Conservation (phyloP, 768 basidiomycete genomes). For the Rhizopogon vinicolor region DNA sequence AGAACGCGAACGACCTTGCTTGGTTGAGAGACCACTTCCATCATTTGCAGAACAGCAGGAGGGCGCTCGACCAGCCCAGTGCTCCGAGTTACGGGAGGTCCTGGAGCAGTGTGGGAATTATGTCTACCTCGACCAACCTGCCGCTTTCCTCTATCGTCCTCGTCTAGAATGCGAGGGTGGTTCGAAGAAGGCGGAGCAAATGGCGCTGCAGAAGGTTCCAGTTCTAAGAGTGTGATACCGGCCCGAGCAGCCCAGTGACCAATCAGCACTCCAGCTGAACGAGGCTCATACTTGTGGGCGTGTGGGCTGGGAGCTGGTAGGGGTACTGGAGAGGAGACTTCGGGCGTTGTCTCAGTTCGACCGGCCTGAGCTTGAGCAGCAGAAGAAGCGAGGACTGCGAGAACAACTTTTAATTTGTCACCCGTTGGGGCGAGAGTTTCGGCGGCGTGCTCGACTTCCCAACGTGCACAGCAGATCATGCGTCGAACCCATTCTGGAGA, state of each 20-base stretch:
- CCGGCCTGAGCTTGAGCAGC: slow-evolving; percentile 23
- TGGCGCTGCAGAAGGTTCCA: slow-evolving; percentile 31
- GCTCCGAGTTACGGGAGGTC: slow-evolving; percentile 17
- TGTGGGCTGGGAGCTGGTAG: slow-evolving; percentile 57
- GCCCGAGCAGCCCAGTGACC: slow-evolving; percentile 64
- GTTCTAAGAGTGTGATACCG: slow-evolving; percentile 50
- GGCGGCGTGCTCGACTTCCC: slow-evolving; percentile 60
- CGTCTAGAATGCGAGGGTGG: slow-evolving; percentile 20
- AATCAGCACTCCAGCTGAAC: slow-evolving; percentile 60
- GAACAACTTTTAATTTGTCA: slow-evolving; percentile 44
- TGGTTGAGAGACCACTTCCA: slow-evolving; percentile 70
- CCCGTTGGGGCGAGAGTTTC: slow-evolving; percentile 20
- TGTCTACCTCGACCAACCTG: slow-evolving; percentile 22
- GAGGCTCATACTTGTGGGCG: slow-evolving; percentile 56
- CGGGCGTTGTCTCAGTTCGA: slow-evolving; percentile 14
- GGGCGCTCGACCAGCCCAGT: slow-evolving; percentile 69
- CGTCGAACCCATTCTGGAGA: slow-evolving; percentile 85
- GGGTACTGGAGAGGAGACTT: slow-evolving; percentile 51
- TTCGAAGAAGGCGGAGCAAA: slow-evolving; percentile 9
- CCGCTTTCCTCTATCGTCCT: slow-evolving; percentile 30
- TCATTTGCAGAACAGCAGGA: slow-evolving; percentile 76
- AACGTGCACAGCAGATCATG: slow-evolving; percentile 77
- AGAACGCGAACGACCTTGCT: slow-evolving; percentile 75
- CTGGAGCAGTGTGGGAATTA: slow-evolving; percentile 17
- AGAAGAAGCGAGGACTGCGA: slow-evolving; percentile 49